Conservation (phyloP, 1,139 yeast species). For the Trichomonascaceae sp. region DNA sequence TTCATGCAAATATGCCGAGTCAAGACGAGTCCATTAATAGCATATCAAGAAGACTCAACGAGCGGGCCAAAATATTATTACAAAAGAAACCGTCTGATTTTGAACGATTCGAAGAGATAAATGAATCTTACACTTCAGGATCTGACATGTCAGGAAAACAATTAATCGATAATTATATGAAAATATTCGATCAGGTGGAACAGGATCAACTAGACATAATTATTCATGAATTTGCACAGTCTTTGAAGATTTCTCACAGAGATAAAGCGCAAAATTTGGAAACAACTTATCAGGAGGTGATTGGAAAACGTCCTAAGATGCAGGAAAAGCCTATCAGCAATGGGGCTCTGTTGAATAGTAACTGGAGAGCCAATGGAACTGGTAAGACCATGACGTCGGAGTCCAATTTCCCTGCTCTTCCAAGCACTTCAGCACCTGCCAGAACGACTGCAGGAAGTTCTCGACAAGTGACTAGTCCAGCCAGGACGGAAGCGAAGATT, state of each 20-base stretch:
- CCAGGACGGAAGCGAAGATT: background rate
- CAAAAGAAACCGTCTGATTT: conserved; percentile 47
- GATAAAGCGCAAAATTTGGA: conserved; percentile 1
- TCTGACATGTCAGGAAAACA: conserved; percentile 41
- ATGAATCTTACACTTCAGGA: conserved; percentile 44
- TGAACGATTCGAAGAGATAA: conserved; percentile 45
- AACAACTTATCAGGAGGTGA: background rate
- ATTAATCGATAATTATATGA: conserved; percentile 46
- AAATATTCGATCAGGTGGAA: conserved; percentile 41
- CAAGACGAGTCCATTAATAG: conserved; percentile 44
- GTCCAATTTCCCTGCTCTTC: conserved; percentile 5
- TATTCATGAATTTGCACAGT: conserved; percentile 38
- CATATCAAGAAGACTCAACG: conserved; percentile 64
- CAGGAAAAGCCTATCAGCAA: background rate
- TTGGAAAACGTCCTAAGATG: background rate
- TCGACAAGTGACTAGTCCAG: background rate
- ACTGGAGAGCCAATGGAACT: conserved; percentile 2
- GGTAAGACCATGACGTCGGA: background rate
- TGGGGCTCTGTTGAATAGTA: conserved; percentile 1
- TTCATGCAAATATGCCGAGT: conserved; percentile 25
- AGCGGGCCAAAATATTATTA: conserved; percentile 59
- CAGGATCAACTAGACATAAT: conserved; percentile 41
- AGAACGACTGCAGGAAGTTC: conserved; percentile 1
- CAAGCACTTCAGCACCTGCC: background rate
- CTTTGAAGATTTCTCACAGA: background rate